Conservation (phyloP, 164 flowering plant genomes). For the Akebia trifoliata region DNA sequence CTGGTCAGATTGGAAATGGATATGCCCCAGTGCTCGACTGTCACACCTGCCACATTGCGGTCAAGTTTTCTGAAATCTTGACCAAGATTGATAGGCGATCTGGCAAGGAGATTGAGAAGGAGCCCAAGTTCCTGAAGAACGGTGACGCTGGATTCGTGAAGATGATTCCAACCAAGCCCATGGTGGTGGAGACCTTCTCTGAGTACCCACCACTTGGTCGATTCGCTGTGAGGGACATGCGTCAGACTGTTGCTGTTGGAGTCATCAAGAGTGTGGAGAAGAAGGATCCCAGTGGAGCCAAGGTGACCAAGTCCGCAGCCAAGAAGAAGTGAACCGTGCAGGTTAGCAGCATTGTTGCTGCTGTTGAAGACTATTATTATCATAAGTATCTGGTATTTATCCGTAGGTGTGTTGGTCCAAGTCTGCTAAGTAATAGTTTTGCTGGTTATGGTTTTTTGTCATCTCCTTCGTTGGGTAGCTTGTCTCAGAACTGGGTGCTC, state of each 20-base stretch:
- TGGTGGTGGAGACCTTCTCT: conserved; percentile 43
- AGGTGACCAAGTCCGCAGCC: conserved; percentile 42
- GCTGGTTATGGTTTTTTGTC: too few relatives aligned
- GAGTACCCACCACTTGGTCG: conserved; percentile 39
- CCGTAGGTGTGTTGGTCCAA: too few relatives aligned
- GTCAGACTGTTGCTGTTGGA: conserved; percentile 25
- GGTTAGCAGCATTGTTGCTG: too few relatives aligned
- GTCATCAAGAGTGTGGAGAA: conserved; percentile 40
- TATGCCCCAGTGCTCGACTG: conserved; percentile 10
- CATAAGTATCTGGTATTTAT: too few relatives aligned
- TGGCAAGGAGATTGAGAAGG: conserved; percentile 35
- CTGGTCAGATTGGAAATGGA: conserved; percentile 11
- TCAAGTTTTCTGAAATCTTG: conserved; percentile 35
- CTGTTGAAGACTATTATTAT: too few relatives aligned
- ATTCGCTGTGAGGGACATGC: conserved; percentile 44
- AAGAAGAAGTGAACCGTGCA: conserved; percentile 41
- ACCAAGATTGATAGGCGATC: conserved; percentile 50
- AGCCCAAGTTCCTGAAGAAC: conserved; percentile 28
- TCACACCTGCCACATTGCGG: conserved; percentile 35
- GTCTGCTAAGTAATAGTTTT: too few relatives aligned
- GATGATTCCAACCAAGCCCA: conserved; percentile 45
- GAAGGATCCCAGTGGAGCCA: conserved; percentile 36
- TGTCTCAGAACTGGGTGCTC: too few relatives aligned
- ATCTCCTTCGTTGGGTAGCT: too few relatives aligned
- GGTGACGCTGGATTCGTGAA: conserved; percentile 38